Conservation (phyloP, 1,139 yeast species). For the Entelexis paramagnoliae region DNA sequence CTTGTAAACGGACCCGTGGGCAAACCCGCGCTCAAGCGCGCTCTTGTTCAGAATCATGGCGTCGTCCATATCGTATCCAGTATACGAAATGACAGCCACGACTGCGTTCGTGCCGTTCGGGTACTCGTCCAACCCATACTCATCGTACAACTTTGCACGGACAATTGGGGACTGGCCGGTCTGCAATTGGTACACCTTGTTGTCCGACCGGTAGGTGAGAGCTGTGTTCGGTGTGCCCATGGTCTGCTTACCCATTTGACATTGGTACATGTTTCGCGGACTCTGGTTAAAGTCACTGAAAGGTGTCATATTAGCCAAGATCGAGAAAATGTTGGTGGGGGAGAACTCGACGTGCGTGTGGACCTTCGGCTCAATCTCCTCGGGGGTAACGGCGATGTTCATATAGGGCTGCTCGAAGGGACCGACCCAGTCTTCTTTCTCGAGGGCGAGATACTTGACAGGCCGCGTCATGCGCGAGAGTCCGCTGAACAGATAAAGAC, state of each 20-base stretch:
- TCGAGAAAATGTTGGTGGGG: constrained; percentile 89
- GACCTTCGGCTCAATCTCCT: constrained; percentile 68
- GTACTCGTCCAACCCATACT: constrained; percentile 95
- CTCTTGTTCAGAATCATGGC: constrained; percentile 97
- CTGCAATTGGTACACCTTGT: constrained; percentile 84
- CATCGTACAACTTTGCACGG: constrained; percentile 85
- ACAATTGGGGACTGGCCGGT: constrained; percentile 97
- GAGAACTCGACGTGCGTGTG: constrained; percentile 92
- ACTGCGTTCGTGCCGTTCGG: constrained; percentile 98
- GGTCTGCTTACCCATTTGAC: constrained; percentile 99
- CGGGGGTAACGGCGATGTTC: constrained; percentile 91
- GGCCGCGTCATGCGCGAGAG: constrained; percentile 95
- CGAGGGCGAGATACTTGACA: constrained; percentile 77
- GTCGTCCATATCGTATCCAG: constrained; percentile 99
- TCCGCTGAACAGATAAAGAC: constrained; percentile 82
- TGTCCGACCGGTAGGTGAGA: constrained; percentile 82
- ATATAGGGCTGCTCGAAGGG: constrained; percentile 97
- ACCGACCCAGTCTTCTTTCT: constrained; percentile 77
- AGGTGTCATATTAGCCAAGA: constrained; percentile 92
- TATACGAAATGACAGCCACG: constrained; percentile 95
- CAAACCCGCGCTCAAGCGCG: constrained; percentile 96
- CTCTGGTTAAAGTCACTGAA: constrained; percentile 97
- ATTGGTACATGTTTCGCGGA: constrained; percentile 99
- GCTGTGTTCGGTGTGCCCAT: constrained; percentile 99
- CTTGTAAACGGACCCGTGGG: constrained; percentile 92